Base-by-base conservation (phyloP, 1,284 basidiomycete species). In the Malassezia pachydermatis region DNA sequence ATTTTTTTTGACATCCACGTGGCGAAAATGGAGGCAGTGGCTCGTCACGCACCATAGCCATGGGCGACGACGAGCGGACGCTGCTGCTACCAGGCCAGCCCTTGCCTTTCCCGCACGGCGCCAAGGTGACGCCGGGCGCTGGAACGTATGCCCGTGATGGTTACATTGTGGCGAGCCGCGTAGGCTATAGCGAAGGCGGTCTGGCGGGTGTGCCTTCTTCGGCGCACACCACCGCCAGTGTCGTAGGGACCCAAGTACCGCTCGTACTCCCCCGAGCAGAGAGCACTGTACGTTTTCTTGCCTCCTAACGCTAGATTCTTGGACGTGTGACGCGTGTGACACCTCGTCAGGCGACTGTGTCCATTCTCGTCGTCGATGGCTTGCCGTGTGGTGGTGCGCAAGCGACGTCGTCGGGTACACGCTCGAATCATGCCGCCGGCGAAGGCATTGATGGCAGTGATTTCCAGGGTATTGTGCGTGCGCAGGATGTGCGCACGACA, bases 361-460 rank as follows among this genome's bases (percentile, higher is more conserved):
- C 85, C 1, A 89, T 98, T 58, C 81, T 84, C 29, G 83, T 90
- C 11, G 88, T 95, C 24, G 87, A 94, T 66, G 86, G 84, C 16
- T 77, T 84, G n/a, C 88, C 90, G 1, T 65, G 62, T 38, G 60
- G 60, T 22, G 65, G 63, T 1, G 49, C 54, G 1, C 33, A 47
- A n/a, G 49, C 28, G 19, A 17, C 32, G 2, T 35, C 33, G 13
- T 38, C 35, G 3, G 50, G 50, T 16, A 45, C 45, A 8, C 38
- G 34, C 5, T 59, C 57, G 6, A 70, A 70, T 45, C 64, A 62
- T 40, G 67, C 67, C 6, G 67, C 67, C 4, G 67, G 67, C 6
- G 67, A 70, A 40, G 66, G 64, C 7, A 49, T 55, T 28, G 61
- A 59, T 29, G 64, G 62, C 0, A 45, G 56, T 9, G 65, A 96